A percentile compares a stretch with the other conserved stretches of the same genome.
Evolutionary conservation across 1,139 yeast species (phyloP).

Genomic region (Kodamaea plutei): DNA sequence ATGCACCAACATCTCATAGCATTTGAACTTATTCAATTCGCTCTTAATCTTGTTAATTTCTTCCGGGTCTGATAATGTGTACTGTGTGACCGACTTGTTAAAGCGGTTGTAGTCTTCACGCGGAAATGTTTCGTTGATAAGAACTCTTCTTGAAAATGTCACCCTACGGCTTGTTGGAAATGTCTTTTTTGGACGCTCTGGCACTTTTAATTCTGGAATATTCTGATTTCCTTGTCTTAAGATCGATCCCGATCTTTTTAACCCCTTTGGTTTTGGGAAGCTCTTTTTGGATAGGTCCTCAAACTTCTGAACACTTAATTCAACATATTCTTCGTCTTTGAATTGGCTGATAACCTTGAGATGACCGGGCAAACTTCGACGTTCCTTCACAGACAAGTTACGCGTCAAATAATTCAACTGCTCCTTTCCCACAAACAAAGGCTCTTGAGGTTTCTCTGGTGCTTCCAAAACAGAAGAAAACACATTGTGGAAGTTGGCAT

Average conservation of each 20-base stretch:
- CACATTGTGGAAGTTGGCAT: slow-evolving; percentile 6
- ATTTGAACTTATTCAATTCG: slow-evolving; percentile 49
- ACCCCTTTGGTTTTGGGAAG: slow-evolving; percentile 1
- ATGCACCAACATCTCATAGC: slow-evolving; percentile 55
- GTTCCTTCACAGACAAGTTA: slow-evolving; percentile 25
- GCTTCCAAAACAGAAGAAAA: slow-evolving; percentile 5
- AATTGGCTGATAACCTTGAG: slow-evolving; percentile 39
- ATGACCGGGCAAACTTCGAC: slow-evolving; percentile 33
- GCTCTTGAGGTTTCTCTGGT: slow-evolving; percentile 12
- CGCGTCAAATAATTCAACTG: slow-evolving; percentile 29
- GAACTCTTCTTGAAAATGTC: slow-evolving; percentile 40
- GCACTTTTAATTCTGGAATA: not conserved
- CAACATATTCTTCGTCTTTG: slow-evolving; percentile 32
- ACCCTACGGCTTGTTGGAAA: too few species aligned
- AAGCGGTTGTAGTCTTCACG: slow-evolving; percentile 47
- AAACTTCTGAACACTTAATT: slow-evolving; percentile 31
- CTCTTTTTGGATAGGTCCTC: slow-evolving; percentile 17
- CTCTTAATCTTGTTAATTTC: slow-evolving; percentile 46
- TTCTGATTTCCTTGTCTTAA: not conserved
- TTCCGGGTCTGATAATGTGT: slow-evolving; percentile 42
- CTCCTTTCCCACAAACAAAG: slow-evolving; percentile 24
- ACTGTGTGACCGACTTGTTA: slow-evolving; percentile 51
- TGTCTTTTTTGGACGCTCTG: too few species aligned
- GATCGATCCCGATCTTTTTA: slow-evolving; percentile 1
- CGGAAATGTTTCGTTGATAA: slow-evolving; percentile 46